Evolutionary conservation across 2,329 filamentous ascomycete species (phyloP).

Genomic region (Calonectria honghensis): DNA sequence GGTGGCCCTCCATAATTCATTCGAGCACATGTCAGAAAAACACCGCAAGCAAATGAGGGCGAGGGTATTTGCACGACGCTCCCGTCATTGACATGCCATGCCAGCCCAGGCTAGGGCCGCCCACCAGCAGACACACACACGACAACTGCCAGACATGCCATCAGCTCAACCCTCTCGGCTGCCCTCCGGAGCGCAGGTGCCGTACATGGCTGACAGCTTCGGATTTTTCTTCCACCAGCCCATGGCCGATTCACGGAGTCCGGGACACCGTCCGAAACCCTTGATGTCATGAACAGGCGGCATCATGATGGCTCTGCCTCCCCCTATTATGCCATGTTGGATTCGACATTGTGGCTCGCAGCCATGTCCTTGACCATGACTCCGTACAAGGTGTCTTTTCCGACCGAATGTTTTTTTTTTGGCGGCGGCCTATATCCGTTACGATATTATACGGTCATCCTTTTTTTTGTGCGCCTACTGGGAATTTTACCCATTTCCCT

Average conservation of each 20-base stretch:
- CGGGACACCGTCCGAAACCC: slow-evolving; percentile 37
- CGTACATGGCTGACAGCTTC: slow-evolving; percentile 33
- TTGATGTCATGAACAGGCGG: slow-evolving; percentile 19
- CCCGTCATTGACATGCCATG: slow-evolving; percentile 53
- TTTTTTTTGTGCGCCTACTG: slow-evolving; percentile 15
- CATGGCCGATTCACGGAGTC: slow-evolving; percentile 32
- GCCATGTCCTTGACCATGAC: slow-evolving; percentile 27
- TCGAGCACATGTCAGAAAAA: slow-evolving; percentile 55
- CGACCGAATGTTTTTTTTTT: slow-evolving; percentile 23
- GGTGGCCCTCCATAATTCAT: slow-evolving; percentile 38
- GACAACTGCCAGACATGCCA: slow-evolving; percentile 41
- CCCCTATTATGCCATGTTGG: slow-evolving; percentile 25
- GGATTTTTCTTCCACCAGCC: slow-evolving; percentile 35
- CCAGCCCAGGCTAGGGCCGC: slow-evolving; percentile 34
- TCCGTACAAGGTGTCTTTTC: slow-evolving; percentile 4
- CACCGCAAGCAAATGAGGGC: slow-evolving; percentile 52
- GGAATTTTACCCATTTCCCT: slow-evolving; percentile 21
- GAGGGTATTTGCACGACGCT: slow-evolving; percentile 50
- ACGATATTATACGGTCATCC: slow-evolving; percentile 14
- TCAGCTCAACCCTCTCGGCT: slow-evolving; percentile 42
- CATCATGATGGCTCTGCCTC: slow-evolving; percentile 19
- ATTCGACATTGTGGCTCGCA: background rate
- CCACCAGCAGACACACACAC: slow-evolving; percentile 31
- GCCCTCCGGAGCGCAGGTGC: slow-evolving; percentile 44
- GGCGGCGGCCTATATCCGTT: slow-evolving; percentile 9